Percentiles rank a stretch among this genome's conserved stretches.
Conservation (phyloP, 1,284 basidiomycete species). For the Heliocybe sulcata region DNA sequence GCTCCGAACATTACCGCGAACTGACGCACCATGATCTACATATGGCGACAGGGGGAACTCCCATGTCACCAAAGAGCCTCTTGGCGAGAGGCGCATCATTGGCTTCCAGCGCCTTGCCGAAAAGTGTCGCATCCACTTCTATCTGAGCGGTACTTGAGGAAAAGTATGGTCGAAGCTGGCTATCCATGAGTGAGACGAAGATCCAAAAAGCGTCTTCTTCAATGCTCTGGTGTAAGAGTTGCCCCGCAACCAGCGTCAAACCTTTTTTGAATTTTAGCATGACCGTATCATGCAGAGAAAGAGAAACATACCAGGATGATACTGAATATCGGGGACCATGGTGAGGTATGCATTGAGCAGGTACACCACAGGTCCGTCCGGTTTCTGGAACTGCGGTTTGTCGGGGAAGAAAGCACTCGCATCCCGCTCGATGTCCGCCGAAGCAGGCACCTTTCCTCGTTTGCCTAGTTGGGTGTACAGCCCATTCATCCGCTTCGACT, state of each 20-base stretch:
- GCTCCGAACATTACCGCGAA: background rate
- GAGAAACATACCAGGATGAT: slow-evolving; percentile 39
- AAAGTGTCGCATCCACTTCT: slow-evolving; percentile 76
- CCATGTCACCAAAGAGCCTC: slow-evolving; percentile 61
- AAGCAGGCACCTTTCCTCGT: slow-evolving; percentile 46
- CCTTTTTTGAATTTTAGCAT: slow-evolving; percentile 36
- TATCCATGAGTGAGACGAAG: slow-evolving; percentile 79
- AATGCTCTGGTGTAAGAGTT: slow-evolving; percentile 74
- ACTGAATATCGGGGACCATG: slow-evolving; percentile 79
- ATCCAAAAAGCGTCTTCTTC: slow-evolving; percentile 96
- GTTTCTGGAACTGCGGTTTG: slow-evolving; percentile 46
- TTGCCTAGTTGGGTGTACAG: slow-evolving; percentile 63
- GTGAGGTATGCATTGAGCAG: slow-evolving; percentile 67
- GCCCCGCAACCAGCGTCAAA: slow-evolving; percentile 70
- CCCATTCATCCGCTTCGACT: slow-evolving; percentile 59
- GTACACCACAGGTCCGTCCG: slow-evolving; percentile 44
- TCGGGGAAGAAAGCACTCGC: slow-evolving; percentile 42
- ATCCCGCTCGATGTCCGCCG: slow-evolving; percentile 57
- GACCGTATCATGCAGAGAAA: background rate
- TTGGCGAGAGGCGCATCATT: slow-evolving; percentile 61
- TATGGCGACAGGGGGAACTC: slow-evolving; percentile 45
- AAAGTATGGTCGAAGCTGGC: slow-evolving; percentile 77
- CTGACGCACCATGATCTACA: slow-evolving; percentile 56
- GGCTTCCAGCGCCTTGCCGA: slow-evolving; percentile 65
- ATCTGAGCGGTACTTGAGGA: slow-evolving; percentile 63